Evolutionary conservation across 164 flowering plant species (phyloP), one percentile per base, ranked within the genome.

Genomic region (Tetracentron sinense): DNA sequence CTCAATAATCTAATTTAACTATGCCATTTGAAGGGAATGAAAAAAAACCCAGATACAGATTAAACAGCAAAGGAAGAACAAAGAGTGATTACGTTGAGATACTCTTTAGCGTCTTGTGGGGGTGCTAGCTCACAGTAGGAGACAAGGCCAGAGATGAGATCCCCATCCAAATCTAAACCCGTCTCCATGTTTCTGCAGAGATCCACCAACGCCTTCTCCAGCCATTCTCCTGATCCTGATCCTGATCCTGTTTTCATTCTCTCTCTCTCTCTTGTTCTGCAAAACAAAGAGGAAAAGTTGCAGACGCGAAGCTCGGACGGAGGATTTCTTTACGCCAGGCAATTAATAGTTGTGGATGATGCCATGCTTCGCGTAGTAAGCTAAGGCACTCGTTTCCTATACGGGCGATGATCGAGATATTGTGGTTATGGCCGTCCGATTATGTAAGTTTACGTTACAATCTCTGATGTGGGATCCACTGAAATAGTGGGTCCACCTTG

Each of bases 111-210:
- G 61, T 94, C 99, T 20, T 72, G 73, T 0, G 96, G 96, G 47
- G 89, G 76, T 68, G 96, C 99, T 27, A 79, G 65, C 38, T 94
- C 96, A 58, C 97, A 95, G 71, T 86, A 95, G 23, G 96, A 89
- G 49, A 95, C 99, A 35, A 95, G 81, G 19, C 96, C 97, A 1
- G 92, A 85, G 27, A 95, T 90, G 23, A 92, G 62, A 22, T 95
- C 97, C 1, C 58, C 70, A 50, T 95, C 99, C 35, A 95, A 74
- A 54, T 72, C 78, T 58, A 90, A 57, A 50, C 87, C 97, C 8
- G 77, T 79, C 68, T 88, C 82, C 28, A 75, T 35, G 29, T 66
- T 81, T 48, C 72, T 57, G 79, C 93, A 77, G 20, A 94, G 77
- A 17, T 89, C 88, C 35, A 73, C 51, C 79, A 95, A 61, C 62